Conservation (phyloP, 1,284 basidiomycete genomes). For the Tylopilus sp. region DNA sequence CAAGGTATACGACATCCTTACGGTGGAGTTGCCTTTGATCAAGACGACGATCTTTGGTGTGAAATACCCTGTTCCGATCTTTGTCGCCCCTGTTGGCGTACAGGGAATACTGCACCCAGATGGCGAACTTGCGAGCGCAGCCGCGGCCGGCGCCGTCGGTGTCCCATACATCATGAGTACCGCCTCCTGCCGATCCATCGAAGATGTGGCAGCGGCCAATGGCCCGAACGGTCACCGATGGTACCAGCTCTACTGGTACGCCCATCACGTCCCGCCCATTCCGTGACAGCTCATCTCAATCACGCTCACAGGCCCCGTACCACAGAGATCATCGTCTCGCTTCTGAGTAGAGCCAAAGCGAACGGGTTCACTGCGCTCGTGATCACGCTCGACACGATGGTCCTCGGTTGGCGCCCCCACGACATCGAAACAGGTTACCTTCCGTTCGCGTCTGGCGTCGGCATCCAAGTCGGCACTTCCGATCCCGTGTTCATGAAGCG, state of each 20-base stretch:
- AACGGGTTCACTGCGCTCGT: constrained; percentile 66
- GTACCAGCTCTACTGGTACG: constrained; percentile 73
- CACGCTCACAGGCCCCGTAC: constrained; percentile 54
- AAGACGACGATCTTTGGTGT: constrained; percentile 65
- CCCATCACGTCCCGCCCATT: neutral
- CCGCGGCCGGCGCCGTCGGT: constrained; percentile 62
- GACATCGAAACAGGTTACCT: constrained; percentile 51
- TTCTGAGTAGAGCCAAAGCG: constrained; percentile 62
- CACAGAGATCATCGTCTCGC: constrained; percentile 56
- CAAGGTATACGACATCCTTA: neutral
- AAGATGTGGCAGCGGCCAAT: constrained; percentile 63
- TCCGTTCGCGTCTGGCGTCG: constrained; percentile 58
- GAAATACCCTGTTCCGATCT: constrained; percentile 58
- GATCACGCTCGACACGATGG: constrained; percentile 62
- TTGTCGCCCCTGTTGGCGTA: constrained; percentile 68
- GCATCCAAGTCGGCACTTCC: constrained; percentile 53
- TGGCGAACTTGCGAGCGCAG: constrained; percentile 65
- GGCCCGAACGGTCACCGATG: constrained; percentile 56
- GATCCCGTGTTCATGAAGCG: constrained; percentile 66
- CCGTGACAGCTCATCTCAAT: neutral
- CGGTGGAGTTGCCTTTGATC: neutral
- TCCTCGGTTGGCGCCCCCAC: constrained; percentile 61
- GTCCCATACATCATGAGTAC: constrained; percentile 70
- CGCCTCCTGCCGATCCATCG: constrained; percentile 65
- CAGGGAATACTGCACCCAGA: constrained; percentile 66